Conservation (phyloP, 768 basidiomycete genomes). For the Suillus spraguei region DNA sequence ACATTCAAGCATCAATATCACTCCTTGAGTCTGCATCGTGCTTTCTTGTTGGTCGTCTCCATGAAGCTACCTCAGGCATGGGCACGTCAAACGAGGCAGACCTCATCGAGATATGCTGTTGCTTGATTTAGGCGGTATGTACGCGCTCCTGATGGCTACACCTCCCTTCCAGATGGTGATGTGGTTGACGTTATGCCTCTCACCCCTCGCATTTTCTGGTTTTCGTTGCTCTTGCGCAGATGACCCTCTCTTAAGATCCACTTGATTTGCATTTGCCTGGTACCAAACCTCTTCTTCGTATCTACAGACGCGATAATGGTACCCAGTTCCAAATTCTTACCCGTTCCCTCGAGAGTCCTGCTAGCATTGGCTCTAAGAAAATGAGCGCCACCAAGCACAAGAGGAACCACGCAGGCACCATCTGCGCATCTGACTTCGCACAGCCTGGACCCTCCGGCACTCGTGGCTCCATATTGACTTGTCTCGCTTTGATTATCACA, state of each 20-base stretch:
- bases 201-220: conserved; percentile 9
- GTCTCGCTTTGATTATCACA: background rate
- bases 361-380: conserved; percentile 6
- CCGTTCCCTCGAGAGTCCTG: conserved; percentile 24
- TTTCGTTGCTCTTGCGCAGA: conserved; percentile 14
- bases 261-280: background rate
- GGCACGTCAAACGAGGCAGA: conserved; percentile 12
- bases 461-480: conserved; percentile 11
- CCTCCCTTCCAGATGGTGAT: background rate
- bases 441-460: conserved; percentile 18
- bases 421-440: conserved; percentile 48
- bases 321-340: conserved; percentile 18
- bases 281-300: background rate
- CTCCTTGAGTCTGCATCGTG: conserved; percentile 17
- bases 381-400: conserved; percentile 22
- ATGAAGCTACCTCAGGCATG: background rate
- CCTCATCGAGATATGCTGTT: conserved; percentile 24
- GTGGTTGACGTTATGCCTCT: background rate
- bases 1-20: conserved; percentile 21
- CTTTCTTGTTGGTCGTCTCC: conserved; percentile 27
- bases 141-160: background rate
- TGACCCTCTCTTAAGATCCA: conserved; percentile 3
- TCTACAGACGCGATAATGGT: conserved; percentile 12
- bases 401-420: conserved; percentile 52
- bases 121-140: conserved; percentile 32